Percentiles rank a stretch among this genome's conserved stretches.
These are phyloP conservation scores for Aeschynomene evenia DNA, from an alignment of 306 rosid genomes.

Conservation along the genomic window DNA sequence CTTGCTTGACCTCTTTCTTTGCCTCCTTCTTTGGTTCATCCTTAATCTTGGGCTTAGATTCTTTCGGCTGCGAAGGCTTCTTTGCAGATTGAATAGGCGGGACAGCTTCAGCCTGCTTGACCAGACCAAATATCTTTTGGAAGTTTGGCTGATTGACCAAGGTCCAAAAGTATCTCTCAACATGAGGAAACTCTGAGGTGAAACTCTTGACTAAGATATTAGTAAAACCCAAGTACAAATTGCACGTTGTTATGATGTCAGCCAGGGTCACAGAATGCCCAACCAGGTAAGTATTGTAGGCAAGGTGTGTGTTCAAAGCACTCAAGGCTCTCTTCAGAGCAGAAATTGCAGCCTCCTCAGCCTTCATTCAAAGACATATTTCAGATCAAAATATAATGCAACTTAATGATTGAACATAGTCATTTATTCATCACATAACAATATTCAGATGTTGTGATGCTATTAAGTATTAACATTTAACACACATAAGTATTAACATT, in stretches of 20 bases:
- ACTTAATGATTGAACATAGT: neutral
- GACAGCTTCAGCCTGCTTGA: conserved; percentile 57
- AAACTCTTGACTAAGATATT: conserved; percentile 54
- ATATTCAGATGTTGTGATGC: neutral
- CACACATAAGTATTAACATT: too few relatives aligned
- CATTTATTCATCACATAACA: neutral
- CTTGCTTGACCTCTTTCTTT: conserved; percentile 39
- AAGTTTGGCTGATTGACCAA: conserved; percentile 71
- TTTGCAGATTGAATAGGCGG: conserved; percentile 51
- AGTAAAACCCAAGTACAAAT: conserved; percentile 51
- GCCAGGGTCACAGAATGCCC: conserved; percentile 84
- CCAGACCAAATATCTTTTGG: conserved; percentile 65
- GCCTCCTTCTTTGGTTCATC: conserved; percentile 63
- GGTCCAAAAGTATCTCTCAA: conserved; percentile 82
- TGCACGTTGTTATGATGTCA: conserved; percentile 58
- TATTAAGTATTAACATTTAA: neutral
- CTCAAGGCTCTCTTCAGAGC: conserved; percentile 53
- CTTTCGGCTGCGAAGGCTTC: conserved; percentile 56
- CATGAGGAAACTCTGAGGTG: conserved; percentile 80
- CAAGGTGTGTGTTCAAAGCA: conserved; percentile 72
- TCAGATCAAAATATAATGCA: neutral
- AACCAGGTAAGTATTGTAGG: conserved; percentile 72
- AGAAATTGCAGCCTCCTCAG: conserved; percentile 61
- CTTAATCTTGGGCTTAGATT: conserved; percentile 51
- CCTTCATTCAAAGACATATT: conserved; percentile 47